phyloP scores from a whole-genome alignment of 805 yeast species.

The Nakazawaea populi region DNA sequence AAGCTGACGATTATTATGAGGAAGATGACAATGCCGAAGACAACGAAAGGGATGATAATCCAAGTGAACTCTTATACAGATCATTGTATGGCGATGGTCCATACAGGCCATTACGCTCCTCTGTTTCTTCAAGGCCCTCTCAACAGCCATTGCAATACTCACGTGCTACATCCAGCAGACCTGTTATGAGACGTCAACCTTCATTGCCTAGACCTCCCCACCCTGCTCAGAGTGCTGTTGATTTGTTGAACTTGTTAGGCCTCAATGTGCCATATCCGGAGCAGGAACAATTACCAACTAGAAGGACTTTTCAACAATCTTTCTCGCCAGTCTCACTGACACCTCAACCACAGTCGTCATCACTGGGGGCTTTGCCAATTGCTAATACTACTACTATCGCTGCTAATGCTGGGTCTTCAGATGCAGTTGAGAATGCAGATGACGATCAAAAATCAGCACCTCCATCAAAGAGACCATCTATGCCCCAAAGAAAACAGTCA shows the following conservation, averaged over 20 bases:
- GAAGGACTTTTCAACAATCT: not conserved
- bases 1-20: slow-evolving; percentile 1
- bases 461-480: not conserved
- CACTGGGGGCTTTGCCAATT: no score
- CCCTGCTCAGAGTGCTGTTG: slow-evolving; percentile 8
- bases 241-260: slow-evolving; percentile 8
- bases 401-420: not conserved
- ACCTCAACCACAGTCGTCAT: not conserved
- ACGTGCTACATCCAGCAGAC: not conserved
- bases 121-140: not conserved
- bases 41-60: not conserved
- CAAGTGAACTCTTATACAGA: slow-evolving; percentile 5
- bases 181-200: slow-evolving; percentile 1
- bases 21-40: slow-evolving; percentile 1
- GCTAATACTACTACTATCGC: not conserved
- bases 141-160: not conserved
- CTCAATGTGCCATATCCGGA: slow-evolving; percentile 7
- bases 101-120: not conserved
- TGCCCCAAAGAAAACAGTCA: slow-evolving; percentile 2
- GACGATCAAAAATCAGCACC: not conserved
- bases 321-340: not conserved
- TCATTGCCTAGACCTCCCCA: slow-evolving; percentile 5
- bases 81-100: slow-evolving; percentile 11
- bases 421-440: not conserved
- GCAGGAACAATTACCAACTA: slow-evolving; percentile 2